A percentile compares a stretch with the other conserved stretches of the same genome.
Evolutionary conservation across 805 yeast genomes (phyloP).

Genomic region (Ogataea nakhonphanomensis): DNA sequence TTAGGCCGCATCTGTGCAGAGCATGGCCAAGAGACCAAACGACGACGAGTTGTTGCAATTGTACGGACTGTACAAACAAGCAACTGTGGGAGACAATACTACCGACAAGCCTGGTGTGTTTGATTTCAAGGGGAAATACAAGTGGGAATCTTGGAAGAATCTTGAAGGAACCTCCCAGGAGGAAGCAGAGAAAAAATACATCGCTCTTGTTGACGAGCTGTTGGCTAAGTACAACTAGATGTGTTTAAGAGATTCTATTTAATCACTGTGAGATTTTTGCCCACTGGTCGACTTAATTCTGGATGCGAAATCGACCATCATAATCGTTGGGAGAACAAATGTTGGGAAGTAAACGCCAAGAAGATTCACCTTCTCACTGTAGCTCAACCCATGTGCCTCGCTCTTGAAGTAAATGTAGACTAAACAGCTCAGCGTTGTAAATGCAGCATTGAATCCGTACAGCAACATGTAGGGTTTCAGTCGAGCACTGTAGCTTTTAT

Average conservation of each 20-base stretch:
- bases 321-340: slow-evolving; percentile 55
- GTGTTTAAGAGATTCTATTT: neutral
- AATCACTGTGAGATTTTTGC: slow-evolving; percentile 1
- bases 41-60: slow-evolving; percentile 84
- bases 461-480: slow-evolving; percentile 38
- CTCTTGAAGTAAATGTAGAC: slow-evolving; percentile 39
- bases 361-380: slow-evolving; percentile 40
- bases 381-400: slow-evolving; percentile 39
- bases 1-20: slow-evolving; percentile 78
- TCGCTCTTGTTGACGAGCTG: slow-evolving; percentile 63
- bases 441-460: slow-evolving; percentile 80
- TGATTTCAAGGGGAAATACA: slow-evolving; percentile 92
- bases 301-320: slow-evolving; percentile 46
- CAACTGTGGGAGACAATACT: slow-evolving; percentile 91
- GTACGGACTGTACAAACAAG: slow-evolving; percentile 94
- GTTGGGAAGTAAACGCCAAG: slow-evolving; percentile 66
- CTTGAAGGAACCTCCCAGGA: slow-evolving; percentile 81
- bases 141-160: slow-evolving; percentile 96
- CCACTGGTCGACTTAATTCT: slow-evolving; percentile 7
- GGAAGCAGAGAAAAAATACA: slow-evolving; percentile 85
- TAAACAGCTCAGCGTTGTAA: slow-evolving; percentile 75
- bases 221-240: slow-evolving; percentile 44
- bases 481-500: slow-evolving; percentile 22
- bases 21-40: slow-evolving; percentile 69
- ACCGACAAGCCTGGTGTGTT: slow-evolving; percentile 88